phyloP scores from a whole-genome alignment of 2,329 filamentous ascomycete genomes.

The Aspergillus glaucus region DNA sequence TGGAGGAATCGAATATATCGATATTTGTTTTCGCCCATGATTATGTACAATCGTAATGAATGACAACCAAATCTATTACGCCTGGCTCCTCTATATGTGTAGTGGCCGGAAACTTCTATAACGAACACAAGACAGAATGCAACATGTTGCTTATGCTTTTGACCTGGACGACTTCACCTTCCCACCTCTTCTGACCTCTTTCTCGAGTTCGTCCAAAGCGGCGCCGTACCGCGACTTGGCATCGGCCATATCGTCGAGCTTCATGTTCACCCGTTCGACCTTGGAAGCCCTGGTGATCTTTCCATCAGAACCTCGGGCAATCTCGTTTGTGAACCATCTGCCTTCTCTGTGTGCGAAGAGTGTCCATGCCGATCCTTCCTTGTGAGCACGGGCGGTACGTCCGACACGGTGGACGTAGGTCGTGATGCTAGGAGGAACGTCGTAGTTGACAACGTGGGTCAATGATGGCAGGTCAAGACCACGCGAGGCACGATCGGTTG shows the following conservation, averaged over 20 bases:
- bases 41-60: too few relatives aligned
- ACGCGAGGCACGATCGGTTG: conserved; percentile 87
- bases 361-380: conserved; percentile 74
- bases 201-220: conserved; percentile 32
- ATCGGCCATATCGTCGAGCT: conserved; percentile 20
- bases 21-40: too few relatives aligned
- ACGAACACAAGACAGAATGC: too few relatives aligned
- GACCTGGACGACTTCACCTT: conserved; percentile 5
- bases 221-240: conserved; percentile 26
- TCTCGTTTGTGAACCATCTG: conserved; percentile 85
- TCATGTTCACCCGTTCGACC: conserved; percentile 27
- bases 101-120: too few relatives aligned
- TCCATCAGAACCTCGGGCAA: conserved; percentile 49
- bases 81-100: too few relatives aligned
- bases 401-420: conserved; percentile 90
- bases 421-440: conserved; percentile 72
- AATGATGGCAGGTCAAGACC: conserved; percentile 77
- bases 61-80: too few relatives aligned
- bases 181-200: conserved; percentile 26
- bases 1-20: too few relatives aligned
- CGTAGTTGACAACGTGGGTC: conserved; percentile 87
- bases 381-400: conserved; percentile 77
- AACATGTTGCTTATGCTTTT: background rate
- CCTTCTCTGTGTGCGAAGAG: conserved; percentile 76
- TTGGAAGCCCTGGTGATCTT: conserved; percentile 24